A percentile compares a stretch with the other conserved stretches of the same genome.
Evolutionary conservation across 306 rosid genomes (phyloP).

Genomic region (Cicer judaicum): DNA sequence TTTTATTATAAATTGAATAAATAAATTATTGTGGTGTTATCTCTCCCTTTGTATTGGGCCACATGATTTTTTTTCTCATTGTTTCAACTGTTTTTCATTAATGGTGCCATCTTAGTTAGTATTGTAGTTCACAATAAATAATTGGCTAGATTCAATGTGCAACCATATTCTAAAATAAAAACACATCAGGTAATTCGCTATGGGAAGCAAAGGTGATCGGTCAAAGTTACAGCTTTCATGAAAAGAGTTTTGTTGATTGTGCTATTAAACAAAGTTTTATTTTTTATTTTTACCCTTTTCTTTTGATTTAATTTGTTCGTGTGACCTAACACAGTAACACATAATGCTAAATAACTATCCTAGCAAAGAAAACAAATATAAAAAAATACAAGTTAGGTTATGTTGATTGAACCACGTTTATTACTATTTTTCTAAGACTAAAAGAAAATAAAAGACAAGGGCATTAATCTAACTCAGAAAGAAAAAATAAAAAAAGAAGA

Average conservation of each 20-base stretch:
- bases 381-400: not conserved
- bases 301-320: not conserved
- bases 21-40: not conserved
- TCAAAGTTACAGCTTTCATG: not conserved
- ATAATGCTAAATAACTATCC: not conserved
- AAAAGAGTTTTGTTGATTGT: not conserved
- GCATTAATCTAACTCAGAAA: too few relatives aligned
- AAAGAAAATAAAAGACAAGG: too few relatives aligned
- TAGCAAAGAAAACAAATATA: constrained; percentile 23
- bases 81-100: not conserved
- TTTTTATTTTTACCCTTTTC: not conserved
- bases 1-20: too few relatives aligned
- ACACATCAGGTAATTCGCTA: not conserved
- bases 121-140: not conserved
- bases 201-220: not conserved
- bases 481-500: too few relatives aligned
- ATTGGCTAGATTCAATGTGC: not conserved
- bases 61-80: not conserved
- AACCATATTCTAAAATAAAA: too few relatives aligned
- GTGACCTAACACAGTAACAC: constrained; percentile 18
- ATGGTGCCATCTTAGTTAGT: not conserved
- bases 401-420: constrained; percentile 24
- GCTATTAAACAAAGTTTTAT: not conserved
- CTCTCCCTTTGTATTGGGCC: not conserved
- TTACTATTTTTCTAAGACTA: too few relatives aligned